Percentiles rank a stretch among this genome's conserved stretches.
Evolutionary conservation across 495 filamentous ascomycete genomes (phyloP).

Genomic region (Aspergillus steynii): DNA sequence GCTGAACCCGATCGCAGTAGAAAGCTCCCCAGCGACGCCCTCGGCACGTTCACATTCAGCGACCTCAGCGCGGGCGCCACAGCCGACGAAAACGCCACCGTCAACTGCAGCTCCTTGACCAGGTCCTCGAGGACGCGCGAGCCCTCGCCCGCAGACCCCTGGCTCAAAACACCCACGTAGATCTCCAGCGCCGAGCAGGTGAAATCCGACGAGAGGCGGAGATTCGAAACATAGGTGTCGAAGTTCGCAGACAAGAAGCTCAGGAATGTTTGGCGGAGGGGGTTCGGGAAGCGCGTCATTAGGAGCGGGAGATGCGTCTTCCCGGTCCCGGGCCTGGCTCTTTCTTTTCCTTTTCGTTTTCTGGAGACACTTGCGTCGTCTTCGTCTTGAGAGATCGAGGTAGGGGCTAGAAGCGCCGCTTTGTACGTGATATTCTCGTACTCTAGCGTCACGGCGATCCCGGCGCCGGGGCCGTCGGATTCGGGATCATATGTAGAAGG

Average conservation of each 20-base stretch:
- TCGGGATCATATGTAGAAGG: not conserved
- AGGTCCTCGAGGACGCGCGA: constrained; percentile 28
- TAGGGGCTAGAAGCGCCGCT: constrained; percentile 40
- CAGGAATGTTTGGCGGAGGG: constrained; percentile 51
- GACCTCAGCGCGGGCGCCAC: constrained; percentile 46
- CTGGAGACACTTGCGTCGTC: no score
- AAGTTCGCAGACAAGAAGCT: constrained; percentile 52
- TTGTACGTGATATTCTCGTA: constrained; percentile 55
- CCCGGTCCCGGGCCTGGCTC: not conserved
- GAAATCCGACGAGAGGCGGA: constrained; percentile 43
- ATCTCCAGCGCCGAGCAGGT: constrained; percentile 34
- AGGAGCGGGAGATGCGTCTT: constrained; percentile 51
- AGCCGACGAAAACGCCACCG: constrained; percentile 37
- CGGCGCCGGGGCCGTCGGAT: constrained; percentile 15
- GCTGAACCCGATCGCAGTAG: constrained; percentile 10
- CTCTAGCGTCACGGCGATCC: constrained; percentile 45
- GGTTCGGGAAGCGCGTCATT: constrained; percentile 50
- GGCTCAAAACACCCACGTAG: constrained; percentile 27
- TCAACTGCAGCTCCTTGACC: constrained; percentile 43
- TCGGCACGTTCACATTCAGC: constrained; percentile 47
- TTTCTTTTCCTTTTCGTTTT: not conserved
- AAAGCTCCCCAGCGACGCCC: constrained; percentile 33
- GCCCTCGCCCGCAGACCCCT: not conserved
- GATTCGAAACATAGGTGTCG: constrained; percentile 46
- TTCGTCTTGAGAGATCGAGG: no score